Evolutionary conservation across 768 basidiomycete species (phyloP), one percentile per base, ranked within the genome.

Genomic region (Russula compacta): DNA sequence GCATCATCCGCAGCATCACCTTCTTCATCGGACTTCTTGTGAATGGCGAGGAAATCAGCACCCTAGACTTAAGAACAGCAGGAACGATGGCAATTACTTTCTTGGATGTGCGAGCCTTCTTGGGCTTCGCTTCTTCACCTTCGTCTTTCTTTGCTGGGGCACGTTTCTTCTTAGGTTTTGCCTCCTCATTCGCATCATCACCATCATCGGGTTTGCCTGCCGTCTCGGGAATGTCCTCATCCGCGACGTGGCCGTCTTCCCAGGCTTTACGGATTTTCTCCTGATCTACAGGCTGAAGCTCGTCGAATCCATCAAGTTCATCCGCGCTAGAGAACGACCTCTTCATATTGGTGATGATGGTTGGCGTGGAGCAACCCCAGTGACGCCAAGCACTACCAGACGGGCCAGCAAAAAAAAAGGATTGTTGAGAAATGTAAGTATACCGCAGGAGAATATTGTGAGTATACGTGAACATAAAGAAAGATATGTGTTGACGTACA

Each of bases 241-340:
- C 83, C 6, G 83, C 90, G 52, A 97, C 89, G 38, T 85, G 78
- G 5, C 87, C 93, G 1, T 78, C 81, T 52, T 89, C 81, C 78
- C 82, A 92, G 1, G 95, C 93, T 67, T 79, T 82, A 58, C 71
- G 74, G 44, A 97, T 71, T 60, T 83, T 85, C 6, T 77, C 82
- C 72, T 95, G 78, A 69, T 95, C 92, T 46, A 82, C 86, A 1
- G 77, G 73, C 0, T 68, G 74, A 49, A 93, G 78, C 0, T 85
- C 86, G 19, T 92, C 89, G 71, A 80, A 95, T 19, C 94, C 94
- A 69, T 98, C 94, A 40, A 95, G 75, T 0, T 94, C 91, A 10
- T 80, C 77, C 0, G 83, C 76, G 5, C 77, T 76, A 1, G 77
- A 75, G 63, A 87, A 79, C 3, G 75, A 72, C 12, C 77, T 76